Conservation (phyloP, 805 yeast genomes). For the Candida sphagnicola region DNA sequence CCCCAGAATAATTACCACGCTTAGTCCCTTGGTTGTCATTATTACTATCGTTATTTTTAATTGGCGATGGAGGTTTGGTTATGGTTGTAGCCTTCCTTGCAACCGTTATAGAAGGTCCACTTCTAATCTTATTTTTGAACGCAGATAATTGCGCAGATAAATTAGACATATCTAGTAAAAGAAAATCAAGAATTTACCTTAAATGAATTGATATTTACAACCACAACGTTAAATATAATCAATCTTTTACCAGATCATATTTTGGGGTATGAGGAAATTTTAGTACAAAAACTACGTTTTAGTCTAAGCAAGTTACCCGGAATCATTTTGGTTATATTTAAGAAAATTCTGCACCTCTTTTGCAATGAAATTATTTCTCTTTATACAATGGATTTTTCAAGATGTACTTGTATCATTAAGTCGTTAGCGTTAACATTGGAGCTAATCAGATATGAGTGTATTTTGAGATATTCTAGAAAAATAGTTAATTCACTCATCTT, state of each 20-base stretch:
- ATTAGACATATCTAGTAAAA: slow-evolving; percentile 22
- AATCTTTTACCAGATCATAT: background rate
- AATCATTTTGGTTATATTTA: background rate
- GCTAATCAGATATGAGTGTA: slow-evolving; percentile 17
- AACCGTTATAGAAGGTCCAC: slow-evolving; percentile 40
- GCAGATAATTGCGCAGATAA: slow-evolving; percentile 44
- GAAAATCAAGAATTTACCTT: background rate
- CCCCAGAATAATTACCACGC: slow-evolving; percentile 13
- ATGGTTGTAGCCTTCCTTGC: slow-evolving; percentile 23
- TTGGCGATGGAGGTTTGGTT: slow-evolving; percentile 12
- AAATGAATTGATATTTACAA: background rate
- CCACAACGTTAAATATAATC: background rate
- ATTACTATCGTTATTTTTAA: slow-evolving; percentile 5
- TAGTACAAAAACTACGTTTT: no score
- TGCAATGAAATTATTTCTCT: background rate
- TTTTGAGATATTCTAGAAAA: slow-evolving; percentile 20
- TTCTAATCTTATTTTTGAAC: slow-evolving; percentile 41
- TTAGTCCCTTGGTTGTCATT: slow-evolving; percentile 5
- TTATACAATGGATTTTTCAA: slow-evolving; percentile 8
- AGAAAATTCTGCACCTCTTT: background rate
- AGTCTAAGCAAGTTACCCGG: slow-evolving; percentile 4
- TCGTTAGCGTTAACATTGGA: slow-evolving; percentile 23
- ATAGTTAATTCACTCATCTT: slow-evolving; percentile 49
- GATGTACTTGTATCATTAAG: slow-evolving; percentile 9
- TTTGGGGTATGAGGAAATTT: no score